phyloP scores from a whole-genome alignment of 768 basidiomycete genomes.

The Leccinum broughii region DNA sequence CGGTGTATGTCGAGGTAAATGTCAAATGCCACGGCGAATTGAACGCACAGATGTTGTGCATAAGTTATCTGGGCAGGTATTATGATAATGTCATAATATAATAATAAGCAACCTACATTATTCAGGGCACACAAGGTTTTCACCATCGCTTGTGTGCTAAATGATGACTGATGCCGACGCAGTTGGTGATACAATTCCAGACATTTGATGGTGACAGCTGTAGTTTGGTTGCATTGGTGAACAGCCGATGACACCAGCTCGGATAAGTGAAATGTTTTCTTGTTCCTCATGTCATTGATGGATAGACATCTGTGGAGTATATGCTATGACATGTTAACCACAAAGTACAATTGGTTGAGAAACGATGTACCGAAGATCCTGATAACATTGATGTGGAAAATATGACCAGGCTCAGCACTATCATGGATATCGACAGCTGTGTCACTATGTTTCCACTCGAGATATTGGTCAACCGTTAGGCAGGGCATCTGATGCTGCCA shows the following conservation, averaged over 20 bases:
- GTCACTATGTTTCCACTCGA: not conserved
- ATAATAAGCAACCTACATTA: not conserved
- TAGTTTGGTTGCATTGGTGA: not conserved
- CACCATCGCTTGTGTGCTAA: slow-evolving; percentile 1
- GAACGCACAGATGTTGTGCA: too few relatives aligned
- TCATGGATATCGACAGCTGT: not conserved
- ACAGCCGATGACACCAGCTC: not conserved
- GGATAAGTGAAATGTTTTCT: not conserved
- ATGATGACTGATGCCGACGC: not conserved
- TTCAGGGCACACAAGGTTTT: not conserved
- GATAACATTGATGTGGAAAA: not conserved
- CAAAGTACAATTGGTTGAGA: not conserved
- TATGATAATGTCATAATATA: not conserved
- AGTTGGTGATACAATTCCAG: slow-evolving; percentile 1
- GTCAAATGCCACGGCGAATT: too few relatives aligned
- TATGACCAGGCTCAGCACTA: not conserved
- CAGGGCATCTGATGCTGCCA: not conserved
- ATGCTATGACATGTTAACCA: not conserved
- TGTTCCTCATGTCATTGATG: not conserved
- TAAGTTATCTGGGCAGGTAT: not conserved
- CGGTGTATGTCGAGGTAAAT: too few relatives aligned
- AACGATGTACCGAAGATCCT: not conserved
- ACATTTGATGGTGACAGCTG: not conserved
- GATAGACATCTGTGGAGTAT: not conserved
- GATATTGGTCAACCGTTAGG: not conserved